phyloP scores from a whole-genome alignment of 2,329 filamentous ascomycete genomes.

The Dissoconium aciculare region DNA sequence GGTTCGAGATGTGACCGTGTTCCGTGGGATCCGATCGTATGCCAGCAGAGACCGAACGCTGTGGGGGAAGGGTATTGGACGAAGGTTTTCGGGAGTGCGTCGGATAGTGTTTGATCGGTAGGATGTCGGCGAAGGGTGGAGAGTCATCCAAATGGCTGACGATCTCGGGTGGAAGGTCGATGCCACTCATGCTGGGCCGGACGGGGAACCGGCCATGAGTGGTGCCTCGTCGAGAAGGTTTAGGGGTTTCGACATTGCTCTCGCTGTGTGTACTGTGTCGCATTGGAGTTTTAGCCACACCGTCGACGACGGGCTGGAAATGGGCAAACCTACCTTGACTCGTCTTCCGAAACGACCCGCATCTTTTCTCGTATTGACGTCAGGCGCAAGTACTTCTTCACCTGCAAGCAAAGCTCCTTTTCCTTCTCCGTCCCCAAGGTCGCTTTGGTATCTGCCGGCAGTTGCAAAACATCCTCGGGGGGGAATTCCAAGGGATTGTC shows the following conservation, averaged over 20 bases:
- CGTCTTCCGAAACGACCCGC: constrained; percentile 16
- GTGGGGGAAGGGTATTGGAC: constrained; percentile 7
- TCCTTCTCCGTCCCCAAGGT: constrained; percentile 44
- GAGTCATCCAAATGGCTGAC: constrained; percentile 39
- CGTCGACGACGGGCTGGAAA: neutral
- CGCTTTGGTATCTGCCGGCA: constrained; percentile 9
- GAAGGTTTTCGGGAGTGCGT: constrained; percentile 56
- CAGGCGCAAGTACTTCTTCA: constrained; percentile 43
- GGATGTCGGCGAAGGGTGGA: constrained; percentile 45
- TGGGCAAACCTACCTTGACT: constrained; percentile 12
- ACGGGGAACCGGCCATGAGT: constrained; percentile 44
- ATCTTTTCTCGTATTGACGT: constrained; percentile 21
- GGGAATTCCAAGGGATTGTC: constrained; percentile 77
- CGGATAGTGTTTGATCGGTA: constrained; percentile 63
- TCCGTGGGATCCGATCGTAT: constrained; percentile 42
- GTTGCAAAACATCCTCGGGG: constrained; percentile 31
- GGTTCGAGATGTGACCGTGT: constrained; percentile 51
- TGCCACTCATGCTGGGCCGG: constrained; percentile 51
- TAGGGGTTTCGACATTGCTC: constrained; percentile 60
- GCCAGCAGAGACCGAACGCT: neutral
- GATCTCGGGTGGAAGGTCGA: constrained; percentile 41
- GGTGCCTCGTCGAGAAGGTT: constrained; percentile 44
- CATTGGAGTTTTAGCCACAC: constrained; percentile 2
- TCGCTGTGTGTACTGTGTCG: constrained; percentile 38
- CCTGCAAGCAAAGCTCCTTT: constrained; percentile 43